Evolutionary conservation across 805 yeast genomes (phyloP), one percentile per base, ranked within the genome.

Genomic region (Starmerella bombicola): DNA sequence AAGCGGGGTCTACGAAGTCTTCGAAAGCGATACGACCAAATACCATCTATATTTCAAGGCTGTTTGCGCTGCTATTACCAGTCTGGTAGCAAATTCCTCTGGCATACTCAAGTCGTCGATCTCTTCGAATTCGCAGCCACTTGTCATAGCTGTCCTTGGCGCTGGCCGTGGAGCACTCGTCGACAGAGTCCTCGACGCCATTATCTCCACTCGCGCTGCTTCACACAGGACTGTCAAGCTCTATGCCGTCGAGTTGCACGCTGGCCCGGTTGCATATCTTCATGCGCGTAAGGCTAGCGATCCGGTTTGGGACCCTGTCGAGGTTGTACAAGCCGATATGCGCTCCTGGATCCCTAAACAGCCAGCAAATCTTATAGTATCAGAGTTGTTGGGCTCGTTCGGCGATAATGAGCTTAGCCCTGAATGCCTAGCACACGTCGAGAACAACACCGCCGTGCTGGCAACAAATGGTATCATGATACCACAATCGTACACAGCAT

Each of bases 371-470:
- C 53, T 86, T 32, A 69, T 85, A 7, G 68, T 88, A 1, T 79
- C 93, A 33, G 96, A 86, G 57, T 62, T 88, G 6, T 59, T 86
- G 21, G 96, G 96, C 5, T 81, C 94, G 13, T 80, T 88, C 62
- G 96, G 94, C 3, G 88, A 93, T 57, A 88, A 86, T 58, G 96
- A 86, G 56, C 65, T 83, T 15, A 70, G 82, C 7, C 96, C 97
- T 0, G 97, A 86, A 56, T 77, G 91, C 43, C 57, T 83, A 3
- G 64, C 63, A 33, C 61, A 68, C 1, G 52, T 42, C 12, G 47
- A 44, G 28, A 67, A 15, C 69, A 70, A 37, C 30, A 37, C 42
- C 12, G 35, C 28, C 12, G 40, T 38, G 50, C 44, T 69, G 51
- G 68, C 72, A 58, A 53, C 53, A 5, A 37, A 41, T 3, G 79